Conservation (phyloP, 495 filamentous ascomycete genomes). For the Articulospora tetracladia region DNA sequence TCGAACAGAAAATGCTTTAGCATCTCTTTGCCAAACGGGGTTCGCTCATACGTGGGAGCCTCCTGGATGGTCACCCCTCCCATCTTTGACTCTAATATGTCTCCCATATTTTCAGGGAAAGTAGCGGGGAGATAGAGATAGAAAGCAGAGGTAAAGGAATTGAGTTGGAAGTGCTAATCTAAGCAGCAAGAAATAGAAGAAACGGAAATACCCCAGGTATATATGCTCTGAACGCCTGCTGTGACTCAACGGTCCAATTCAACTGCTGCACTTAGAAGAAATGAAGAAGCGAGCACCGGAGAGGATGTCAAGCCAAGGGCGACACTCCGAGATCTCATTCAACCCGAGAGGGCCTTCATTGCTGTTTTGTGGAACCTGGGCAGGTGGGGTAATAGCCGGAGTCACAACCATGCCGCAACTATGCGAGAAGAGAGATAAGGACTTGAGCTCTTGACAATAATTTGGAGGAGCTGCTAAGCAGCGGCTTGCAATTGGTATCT, state of each 20-base stretch:
- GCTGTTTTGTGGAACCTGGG: background rate
- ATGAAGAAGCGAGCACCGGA: background rate
- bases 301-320: constrained; percentile 12
- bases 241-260: constrained; percentile 6
- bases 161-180: too few species aligned
- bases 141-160: background rate
- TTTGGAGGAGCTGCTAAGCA: too few species aligned
- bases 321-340: too few species aligned
- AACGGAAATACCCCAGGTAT: background rate
- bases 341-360: too few species aligned
- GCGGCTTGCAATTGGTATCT: too few species aligned
- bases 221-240: background rate
- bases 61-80: constrained; percentile 8
- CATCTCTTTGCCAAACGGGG: constrained; percentile 40
- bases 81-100: constrained; percentile 5
- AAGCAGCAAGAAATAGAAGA: background rate
- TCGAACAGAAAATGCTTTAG: constrained; percentile 70
- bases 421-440: background rate
- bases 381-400: background rate
- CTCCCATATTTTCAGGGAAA: background rate
- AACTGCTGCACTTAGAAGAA: background rate
- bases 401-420: background rate
- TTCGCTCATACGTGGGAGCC: constrained; percentile 5
- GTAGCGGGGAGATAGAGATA: background rate
- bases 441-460: too few species aligned